Evolutionary conservation across 129 eudicot species (phyloP).

Genomic region (Silybum marianum): DNA sequence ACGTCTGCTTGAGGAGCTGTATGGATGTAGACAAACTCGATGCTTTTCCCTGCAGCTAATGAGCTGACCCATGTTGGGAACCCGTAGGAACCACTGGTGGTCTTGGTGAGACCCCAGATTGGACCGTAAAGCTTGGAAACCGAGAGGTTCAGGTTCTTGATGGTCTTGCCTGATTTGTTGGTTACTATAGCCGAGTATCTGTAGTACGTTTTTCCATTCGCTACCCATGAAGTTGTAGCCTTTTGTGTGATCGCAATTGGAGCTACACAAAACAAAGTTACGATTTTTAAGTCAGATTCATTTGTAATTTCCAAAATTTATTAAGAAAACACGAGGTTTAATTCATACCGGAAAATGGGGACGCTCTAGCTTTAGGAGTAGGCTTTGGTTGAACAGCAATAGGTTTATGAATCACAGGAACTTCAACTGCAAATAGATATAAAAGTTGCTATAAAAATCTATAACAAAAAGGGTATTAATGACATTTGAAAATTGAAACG

Average conservation of each 20-base stretch:
- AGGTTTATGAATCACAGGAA: conserved; percentile 51
- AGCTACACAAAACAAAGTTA: conserved; percentile 36
- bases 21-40: conserved; percentile 88
- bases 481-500: background rate
- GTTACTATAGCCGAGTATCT: conserved; percentile 75
- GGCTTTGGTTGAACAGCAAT: conserved; percentile 39
- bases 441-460: background rate
- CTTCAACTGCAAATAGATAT: conserved; percentile 51
- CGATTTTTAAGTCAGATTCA: background rate
- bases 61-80: conserved; percentile 77
- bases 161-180: conserved; percentile 74
- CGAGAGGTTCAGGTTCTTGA: conserved; percentile 64
- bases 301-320: no score
- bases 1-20: conserved; percentile 71
- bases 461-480: background rate
- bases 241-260: conserved; percentile 63
- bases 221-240: conserved; percentile 71
- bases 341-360: conserved; percentile 53
- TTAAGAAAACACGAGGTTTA: background rate
- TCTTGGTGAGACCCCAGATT: conserved; percentile 88
- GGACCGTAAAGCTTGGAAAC: conserved; percentile 86
- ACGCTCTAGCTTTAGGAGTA: conserved; percentile 26
- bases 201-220: conserved; percentile 71
- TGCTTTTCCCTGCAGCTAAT: conserved; percentile 77
- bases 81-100: conserved; percentile 51